Evolutionary conservation across 306 rosid species (phyloP).

Genomic region (Quercus suber): DNA sequence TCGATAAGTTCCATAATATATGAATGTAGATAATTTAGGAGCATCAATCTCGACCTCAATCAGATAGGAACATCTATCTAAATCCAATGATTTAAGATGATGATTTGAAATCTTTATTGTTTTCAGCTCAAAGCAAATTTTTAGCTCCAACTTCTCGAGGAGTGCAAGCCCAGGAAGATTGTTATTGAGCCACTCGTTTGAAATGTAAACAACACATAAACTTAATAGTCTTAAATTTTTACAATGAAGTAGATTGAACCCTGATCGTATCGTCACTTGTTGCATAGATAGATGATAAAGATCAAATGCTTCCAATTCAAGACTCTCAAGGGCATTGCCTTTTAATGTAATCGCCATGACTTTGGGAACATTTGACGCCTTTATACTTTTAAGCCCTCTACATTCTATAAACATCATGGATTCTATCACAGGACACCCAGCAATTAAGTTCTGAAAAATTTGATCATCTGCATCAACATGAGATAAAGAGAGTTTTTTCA

Average conservation of each 20-base stretch:
- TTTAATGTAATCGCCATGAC: too few species aligned
- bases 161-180: conserved; percentile 14
- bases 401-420: too few species aligned
- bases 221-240: conserved; percentile 13
- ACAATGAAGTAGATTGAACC: background rate
- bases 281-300: background rate
- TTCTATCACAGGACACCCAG: too few species aligned
- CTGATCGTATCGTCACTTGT: too few species aligned
- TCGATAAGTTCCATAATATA: background rate
- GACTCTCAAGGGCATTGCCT: too few species aligned
- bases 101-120: conserved; percentile 25
- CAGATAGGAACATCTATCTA: background rate
- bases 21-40: conserved; percentile 17
- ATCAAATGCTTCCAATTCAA: background rate
- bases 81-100: conserved; percentile 15
- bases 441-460: too few species aligned
- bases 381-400: too few species aligned
- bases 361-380: too few species aligned
- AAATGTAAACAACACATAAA: background rate
- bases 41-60: conserved; percentile 23
- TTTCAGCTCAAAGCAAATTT: conserved; percentile 15
- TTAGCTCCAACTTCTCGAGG: conserved; percentile 25
- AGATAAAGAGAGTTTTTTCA: background rate
- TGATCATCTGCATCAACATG: conserved; percentile 4
- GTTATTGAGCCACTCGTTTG: conserved; percentile 23